Percentiles rank a stretch among this genome's conserved stretches.
Conservation (phyloP, 2,329 filamentous ascomycete species). For the Aspergillus amoenus region DNA sequence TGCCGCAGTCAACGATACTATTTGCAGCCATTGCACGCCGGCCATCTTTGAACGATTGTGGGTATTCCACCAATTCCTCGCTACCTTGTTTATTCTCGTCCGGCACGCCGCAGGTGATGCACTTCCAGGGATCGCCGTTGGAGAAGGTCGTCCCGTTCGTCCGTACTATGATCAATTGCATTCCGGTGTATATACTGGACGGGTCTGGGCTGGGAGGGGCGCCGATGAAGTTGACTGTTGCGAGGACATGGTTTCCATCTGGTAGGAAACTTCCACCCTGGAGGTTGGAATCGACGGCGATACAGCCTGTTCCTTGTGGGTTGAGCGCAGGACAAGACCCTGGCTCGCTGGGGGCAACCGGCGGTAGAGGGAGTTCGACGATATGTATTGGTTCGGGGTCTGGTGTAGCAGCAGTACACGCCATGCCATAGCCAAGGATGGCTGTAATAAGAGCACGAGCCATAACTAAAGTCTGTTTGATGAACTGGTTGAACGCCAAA, state of each 20-base stretch:
- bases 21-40: constrained; percentile 31
- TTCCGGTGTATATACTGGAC: constrained; percentile 42
- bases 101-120: constrained; percentile 47
- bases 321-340: not conserved
- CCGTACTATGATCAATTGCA: constrained; percentile 46
- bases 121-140: constrained; percentile 51
- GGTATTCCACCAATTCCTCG: constrained; percentile 37
- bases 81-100: constrained; percentile 28
- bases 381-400: not conserved
- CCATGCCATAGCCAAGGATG: no score
- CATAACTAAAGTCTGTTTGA: no score
- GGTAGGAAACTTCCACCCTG: not conserved
- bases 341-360: not conserved
- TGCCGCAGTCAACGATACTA: constrained; percentile 39
- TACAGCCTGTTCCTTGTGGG: not conserved
- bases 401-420: not conserved
- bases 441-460: no score
- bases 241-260: not conserved
- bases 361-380: not conserved
- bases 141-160: constrained; percentile 41
- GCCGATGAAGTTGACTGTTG: constrained; percentile 37
- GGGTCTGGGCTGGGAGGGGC: constrained; percentile 41
- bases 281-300: not conserved
- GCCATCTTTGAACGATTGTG: constrained; percentile 44
- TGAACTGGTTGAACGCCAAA: no score